Conservation (phyloP, 768 basidiomycete species). For the Tylopilus intermedius region DNA sequence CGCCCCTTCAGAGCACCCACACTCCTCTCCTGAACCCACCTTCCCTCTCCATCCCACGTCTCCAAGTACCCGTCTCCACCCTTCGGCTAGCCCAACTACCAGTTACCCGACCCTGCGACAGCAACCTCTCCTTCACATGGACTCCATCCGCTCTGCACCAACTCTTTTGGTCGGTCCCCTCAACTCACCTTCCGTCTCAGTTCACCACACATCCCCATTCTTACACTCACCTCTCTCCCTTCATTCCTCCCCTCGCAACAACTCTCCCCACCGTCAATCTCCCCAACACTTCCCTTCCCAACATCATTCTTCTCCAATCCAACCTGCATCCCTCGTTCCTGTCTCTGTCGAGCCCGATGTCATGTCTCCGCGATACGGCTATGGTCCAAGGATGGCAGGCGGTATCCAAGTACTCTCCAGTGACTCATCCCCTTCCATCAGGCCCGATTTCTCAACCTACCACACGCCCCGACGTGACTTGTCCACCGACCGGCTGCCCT, state of each 20-base stretch:
- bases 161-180: not conserved
- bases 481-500: slow-evolving; percentile 11
- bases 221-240: slow-evolving; percentile 8
- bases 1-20: slow-evolving; percentile 10
- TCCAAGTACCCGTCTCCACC: slow-evolving; percentile 16
- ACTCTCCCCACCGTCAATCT: slow-evolving; percentile 18
- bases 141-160: slow-evolving; percentile 9
- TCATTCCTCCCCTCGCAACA: slow-evolving; percentile 14
- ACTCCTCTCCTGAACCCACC: slow-evolving; percentile 9
- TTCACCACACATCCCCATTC: slow-evolving; percentile 13
- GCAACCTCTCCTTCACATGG: slow-evolving; percentile 12
- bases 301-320: slow-evolving; percentile 11
- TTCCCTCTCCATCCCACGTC: slow-evolving; percentile 9
- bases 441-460: slow-evolving; percentile 11
- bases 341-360: not conserved
- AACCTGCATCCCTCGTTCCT: not conserved
- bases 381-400: slow-evolving; percentile 27
- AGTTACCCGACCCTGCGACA: slow-evolving; percentile 23
- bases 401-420: slow-evolving; percentile 22
- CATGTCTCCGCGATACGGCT: slow-evolving; percentile 19
- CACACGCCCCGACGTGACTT: slow-evolving; percentile 13
- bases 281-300: slow-evolving; percentile 17
- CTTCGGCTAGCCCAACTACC: slow-evolving; percentile 20
- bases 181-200: slow-evolving; percentile 10
- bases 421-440: slow-evolving; percentile 8